Percentiles rank a stretch among this genome's conserved stretches.
Conservation (phyloP, 345 rosid species). For the Syzygium aromaticum region DNA sequence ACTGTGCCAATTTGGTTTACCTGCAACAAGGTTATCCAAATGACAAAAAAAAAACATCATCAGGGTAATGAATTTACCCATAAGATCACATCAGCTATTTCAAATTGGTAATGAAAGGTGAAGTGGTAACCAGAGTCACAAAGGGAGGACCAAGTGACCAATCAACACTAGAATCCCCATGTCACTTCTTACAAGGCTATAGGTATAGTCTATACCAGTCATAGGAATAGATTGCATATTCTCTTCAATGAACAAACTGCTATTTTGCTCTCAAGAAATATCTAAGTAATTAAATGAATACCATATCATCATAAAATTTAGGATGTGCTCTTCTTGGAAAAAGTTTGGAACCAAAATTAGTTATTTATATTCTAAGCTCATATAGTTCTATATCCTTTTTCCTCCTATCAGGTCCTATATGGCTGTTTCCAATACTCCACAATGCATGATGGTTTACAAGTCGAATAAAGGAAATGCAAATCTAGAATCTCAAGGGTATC, state of each 20-base stretch:
- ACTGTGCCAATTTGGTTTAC: slow-evolving; percentile 98
- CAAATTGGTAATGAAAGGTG: background rate
- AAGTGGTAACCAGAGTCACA: background rate
- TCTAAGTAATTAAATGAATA: background rate
- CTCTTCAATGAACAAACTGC: background rate
- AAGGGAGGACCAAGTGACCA: background rate
- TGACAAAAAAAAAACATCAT: background rate
- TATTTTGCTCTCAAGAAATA: background rate
- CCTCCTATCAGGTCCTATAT: background rate
- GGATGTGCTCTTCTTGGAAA: background rate
- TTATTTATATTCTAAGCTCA: background rate
- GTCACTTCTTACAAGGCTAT: background rate
- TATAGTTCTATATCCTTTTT: background rate
- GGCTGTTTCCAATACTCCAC: background rate
- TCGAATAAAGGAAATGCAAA: background rate
- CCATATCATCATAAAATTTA: background rate
- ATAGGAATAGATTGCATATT: background rate
- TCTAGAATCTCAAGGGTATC: background rate
- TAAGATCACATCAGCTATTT: background rate
- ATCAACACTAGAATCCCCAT: background rate
- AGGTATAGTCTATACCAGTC: background rate
- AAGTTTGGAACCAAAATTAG: background rate
- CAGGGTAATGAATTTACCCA: background rate
- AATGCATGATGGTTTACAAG: background rate
- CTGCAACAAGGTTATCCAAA: slow-evolving; percentile 25